Evolutionary conservation across 1,139 yeast species (phyloP), one percentile per base, ranked within the genome.

Genomic region (Kluyveromyces sp.): DNA sequence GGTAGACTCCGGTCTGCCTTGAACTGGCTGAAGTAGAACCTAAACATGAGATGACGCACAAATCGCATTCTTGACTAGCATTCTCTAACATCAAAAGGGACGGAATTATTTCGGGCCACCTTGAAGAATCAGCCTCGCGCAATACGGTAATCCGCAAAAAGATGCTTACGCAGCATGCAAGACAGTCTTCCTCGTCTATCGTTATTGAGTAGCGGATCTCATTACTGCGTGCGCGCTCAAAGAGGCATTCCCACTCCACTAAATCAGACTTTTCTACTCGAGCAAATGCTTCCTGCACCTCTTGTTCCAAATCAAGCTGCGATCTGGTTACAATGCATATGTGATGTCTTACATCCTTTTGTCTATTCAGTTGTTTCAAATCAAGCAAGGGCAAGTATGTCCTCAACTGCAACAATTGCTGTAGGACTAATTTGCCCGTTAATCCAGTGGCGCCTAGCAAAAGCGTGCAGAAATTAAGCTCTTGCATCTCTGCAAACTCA

Each of bases 1-100:
- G 44, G 13, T 44, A 18, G 8, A 46, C 35, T 2, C 39, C 35
- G 11, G 41, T 7, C 22, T 42, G 42, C 29, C 39, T 38, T 13
- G 46, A 34, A 39, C 43, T 33, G 25, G 28, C 28, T 9, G 43
- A 30, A 2, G 43, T 42, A 1, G 48, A 44, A 4, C 48, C 49
- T 3, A 47, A 36, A n/a, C 46, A 39, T 2, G 49, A 47, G 2
- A 47, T 33, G 25, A 38, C 20, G 11, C 36, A 22, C 12, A 38
- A 31, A 12, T 32, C 15, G 9, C 17, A 13, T n/a, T 30, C 33
- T n/a, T 12, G 6, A 12, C 7, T 12, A 13, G 7, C 33, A 13
- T n/a, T 30, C 17, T 30, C 11, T 30, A 12, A 13, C 33, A 6
- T 30, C 17, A 15, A 13, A n/a, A 30, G 17, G 17, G 33, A n/a